These are phyloP conservation scores for Thamnidium elegans DNA, from an alignment of 192 early-diverging fungal genomes.

Conservation along the genomic window DNA sequence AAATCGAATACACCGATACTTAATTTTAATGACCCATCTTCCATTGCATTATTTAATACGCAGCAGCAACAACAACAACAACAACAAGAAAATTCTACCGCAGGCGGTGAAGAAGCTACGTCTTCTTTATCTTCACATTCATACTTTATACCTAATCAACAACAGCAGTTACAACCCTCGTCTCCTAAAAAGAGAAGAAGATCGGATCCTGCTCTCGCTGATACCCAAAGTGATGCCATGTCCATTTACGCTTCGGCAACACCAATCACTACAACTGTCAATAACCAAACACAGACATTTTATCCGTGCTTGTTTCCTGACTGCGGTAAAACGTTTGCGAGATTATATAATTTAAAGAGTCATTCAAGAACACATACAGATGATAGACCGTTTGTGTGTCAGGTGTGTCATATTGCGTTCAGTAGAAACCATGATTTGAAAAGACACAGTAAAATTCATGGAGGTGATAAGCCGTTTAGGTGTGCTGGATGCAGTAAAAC, in stretches of 20 bases:
- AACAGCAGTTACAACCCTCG: neutral
- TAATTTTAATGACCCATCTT: constrained; percentile 9
- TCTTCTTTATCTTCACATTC: neutral
- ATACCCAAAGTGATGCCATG: constrained; percentile 28
- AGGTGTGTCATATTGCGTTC: constrained; percentile 43
- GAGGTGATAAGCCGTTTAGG: constrained; percentile 71
- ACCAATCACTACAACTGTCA: constrained; percentile 28
- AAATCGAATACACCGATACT: neutral
- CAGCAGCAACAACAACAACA: constrained; percentile 18
- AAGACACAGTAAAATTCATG: constrained; percentile 73
- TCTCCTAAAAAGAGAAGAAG: constrained; percentile 22
- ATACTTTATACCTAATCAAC: neutral
- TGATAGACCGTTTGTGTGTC: constrained; percentile 69
- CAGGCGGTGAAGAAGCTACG: neutral
- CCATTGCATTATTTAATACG: constrained; percentile 14
- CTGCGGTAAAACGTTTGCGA: constrained; percentile 82
- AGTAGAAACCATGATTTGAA: constrained; percentile 76
- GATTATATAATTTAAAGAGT: constrained; percentile 86
- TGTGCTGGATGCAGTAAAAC: constrained; percentile 71
- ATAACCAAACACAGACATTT: constrained; percentile 33
- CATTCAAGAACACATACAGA: constrained; percentile 83
- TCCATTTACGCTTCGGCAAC: constrained; percentile 32
- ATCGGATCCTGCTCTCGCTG: constrained; percentile 25
- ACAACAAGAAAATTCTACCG: neutral
- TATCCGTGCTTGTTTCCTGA: constrained; percentile 63